Base-by-base conservation (phyloP, 495 filamentous ascomycete genomes). In the Gamarada debralockiae region DNA sequence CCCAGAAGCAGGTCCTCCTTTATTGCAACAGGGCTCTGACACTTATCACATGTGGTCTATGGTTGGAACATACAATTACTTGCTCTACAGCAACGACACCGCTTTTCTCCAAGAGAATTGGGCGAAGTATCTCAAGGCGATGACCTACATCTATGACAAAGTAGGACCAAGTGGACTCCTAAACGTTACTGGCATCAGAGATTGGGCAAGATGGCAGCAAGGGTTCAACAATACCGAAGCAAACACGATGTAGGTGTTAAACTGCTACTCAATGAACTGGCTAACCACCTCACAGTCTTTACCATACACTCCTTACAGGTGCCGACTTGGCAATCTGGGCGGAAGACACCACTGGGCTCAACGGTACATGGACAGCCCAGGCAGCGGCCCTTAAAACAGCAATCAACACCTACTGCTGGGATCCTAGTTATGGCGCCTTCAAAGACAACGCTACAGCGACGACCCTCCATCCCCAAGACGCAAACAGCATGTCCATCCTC, bases 31-130 rank as follows among this genome's bases (percentile, higher is more conserved):
- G 42, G 68, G 73, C 15, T 77, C 74, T 44, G 81, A 82, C 54
- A 83, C 80, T n/a, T 85, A 85, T 61, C 81, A 85, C 56, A 81
- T 83, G 75, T 81, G 77, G 78, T 73, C 77, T 4, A 79, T 85
- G 75, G 77, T 83, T 40, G 80, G 81, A 23, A 82, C 76, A 9
- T 83, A 81, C 60, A 82, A 83, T 48, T 85, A 83, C 54, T 58
- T 81, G 34, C 71, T 85, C 12, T 83, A 74, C 56, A 81, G 75
- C n/a, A 75, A 79, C 47, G 77, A 84, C 48, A 72, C 72, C 8
- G 62, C 69, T 15, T 84, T 81, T 50, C 64, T 82, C 12, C 48
- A 40, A 15, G 38, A 68, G 23, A 79, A 78, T 49, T 83, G 78
- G 80, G 55, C 67, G 3, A 68, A 69, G 15, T 84, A 83, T 56